Conservation (phyloP, 140 eudicot species). For the Stevia rebaudiana region DNA sequence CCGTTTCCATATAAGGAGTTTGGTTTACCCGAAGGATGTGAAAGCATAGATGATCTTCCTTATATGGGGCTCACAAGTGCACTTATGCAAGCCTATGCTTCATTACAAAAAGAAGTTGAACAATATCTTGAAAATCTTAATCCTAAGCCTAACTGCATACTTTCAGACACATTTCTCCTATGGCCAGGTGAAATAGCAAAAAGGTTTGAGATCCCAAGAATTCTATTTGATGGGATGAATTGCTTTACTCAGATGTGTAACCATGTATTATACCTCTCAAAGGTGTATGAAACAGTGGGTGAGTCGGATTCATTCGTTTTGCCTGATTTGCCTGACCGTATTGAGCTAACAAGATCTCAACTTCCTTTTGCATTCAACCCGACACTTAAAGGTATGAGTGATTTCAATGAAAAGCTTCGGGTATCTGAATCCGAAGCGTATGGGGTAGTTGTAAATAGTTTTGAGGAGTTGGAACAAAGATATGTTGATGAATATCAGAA, state of each 20-base stretch:
- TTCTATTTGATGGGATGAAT: conserved; percentile 65
- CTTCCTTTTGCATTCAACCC: conserved; percentile 45
- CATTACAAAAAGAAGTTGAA: conserved; percentile 42
- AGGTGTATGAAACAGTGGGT: conserved; percentile 32
- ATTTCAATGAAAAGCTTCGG: conserved; percentile 20
- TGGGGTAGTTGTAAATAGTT: conserved; percentile 42
- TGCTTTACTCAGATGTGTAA: conserved; percentile 54
- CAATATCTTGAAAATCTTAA: conserved; percentile 16
- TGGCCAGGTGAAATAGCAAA: conserved; percentile 56
- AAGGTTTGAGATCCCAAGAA: conserved; percentile 46
- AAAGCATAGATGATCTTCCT: conserved; percentile 52
- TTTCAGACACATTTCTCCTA: conserved; percentile 43
- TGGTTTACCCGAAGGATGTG: conserved; percentile 63
- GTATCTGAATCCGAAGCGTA: conserved; percentile 34
- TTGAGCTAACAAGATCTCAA: conserved; percentile 41
- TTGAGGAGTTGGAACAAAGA: conserved; percentile 32
- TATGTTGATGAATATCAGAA: conserved; percentile 26
- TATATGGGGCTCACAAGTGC: conserved; percentile 3
- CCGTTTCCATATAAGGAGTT: conserved; percentile 36
- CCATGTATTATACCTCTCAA: conserved; percentile 32
- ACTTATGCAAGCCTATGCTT: conserved; percentile 27
- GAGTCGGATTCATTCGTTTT: conserved; percentile 42
- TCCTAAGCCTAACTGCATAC: conserved; percentile 52
- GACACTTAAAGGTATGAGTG: background rate
- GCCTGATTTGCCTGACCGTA: conserved; percentile 48